Percentiles rank a stretch among this genome's conserved stretches.
These are phyloP conservation scores for Pseudonitzschia multistriata DNA, from an alignment of 108 stramenopile species.

Conservation along the genomic window DNA sequence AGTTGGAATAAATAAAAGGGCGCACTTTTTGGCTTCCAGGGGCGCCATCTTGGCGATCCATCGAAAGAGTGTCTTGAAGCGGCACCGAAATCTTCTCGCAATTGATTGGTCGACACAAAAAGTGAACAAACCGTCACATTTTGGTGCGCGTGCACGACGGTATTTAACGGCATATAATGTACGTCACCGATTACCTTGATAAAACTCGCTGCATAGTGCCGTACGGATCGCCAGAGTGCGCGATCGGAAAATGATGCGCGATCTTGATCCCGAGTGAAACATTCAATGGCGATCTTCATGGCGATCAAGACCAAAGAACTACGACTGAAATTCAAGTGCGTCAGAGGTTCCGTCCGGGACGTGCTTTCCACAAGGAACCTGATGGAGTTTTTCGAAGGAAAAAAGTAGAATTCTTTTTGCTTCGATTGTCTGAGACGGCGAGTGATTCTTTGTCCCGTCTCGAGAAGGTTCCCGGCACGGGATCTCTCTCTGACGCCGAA, in stretches of 20 bases:
- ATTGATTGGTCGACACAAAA: neutral
- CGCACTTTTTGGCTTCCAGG: neutral
- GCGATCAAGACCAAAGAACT: neutral
- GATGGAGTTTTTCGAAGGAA: neutral
- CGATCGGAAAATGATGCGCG: neutral
- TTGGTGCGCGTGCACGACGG: neutral
- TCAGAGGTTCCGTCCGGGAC: too few relatives aligned
- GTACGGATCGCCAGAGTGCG: neutral
- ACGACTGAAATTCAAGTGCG: neutral
- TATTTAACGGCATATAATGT: neutral
- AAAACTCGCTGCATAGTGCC: neutral
- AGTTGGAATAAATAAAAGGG: neutral
- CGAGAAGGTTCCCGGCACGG: too few relatives aligned
- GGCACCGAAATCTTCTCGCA: neutral
- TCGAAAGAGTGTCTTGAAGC: neutral
- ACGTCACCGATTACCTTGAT: neutral
- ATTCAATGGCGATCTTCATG: neutral
- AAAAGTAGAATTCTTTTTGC: neutral
- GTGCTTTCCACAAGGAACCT: too few relatives aligned
- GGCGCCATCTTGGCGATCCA: neutral
- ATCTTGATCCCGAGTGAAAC: neutral
- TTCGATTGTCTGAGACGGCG: too few relatives aligned
- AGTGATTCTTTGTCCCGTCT: too few relatives aligned
- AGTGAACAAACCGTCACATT: neutral
- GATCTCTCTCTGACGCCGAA: too few relatives aligned